Evolutionary conservation across 2,329 filamentous ascomycete species (phyloP), one percentile per base, ranked within the genome.

Genomic region (Verticillium longisporum): DNA sequence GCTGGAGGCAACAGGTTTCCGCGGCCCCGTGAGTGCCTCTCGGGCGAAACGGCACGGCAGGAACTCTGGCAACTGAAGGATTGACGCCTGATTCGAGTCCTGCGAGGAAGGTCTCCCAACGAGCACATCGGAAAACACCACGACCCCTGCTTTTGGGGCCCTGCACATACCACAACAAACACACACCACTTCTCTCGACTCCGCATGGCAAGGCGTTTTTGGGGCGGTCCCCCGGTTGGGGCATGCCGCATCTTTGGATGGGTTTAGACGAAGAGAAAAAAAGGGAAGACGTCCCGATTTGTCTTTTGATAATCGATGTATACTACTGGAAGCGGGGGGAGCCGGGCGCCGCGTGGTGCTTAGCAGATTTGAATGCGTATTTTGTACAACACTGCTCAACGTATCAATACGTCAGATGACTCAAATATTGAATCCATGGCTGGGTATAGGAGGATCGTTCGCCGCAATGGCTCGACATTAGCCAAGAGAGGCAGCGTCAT

Each of bases 121-220:
- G 31, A 26, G 41, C 41, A 53, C 9, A 3, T 3, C 26, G 26
- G 3, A n/a, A 53, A n/a, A 53, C 7, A 13, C 41, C 9, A 32
- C 32, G 54, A 31, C 26, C 26, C 18, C 54, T 26, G 26, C 26
- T 26, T 26, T 26, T 26, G 26, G 32, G 32, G 26, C 11, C 54
- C 26, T 55, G 32, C 54, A 55, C 54, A 55, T 55, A 55, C n/a
- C 18, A 55, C 26, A 26, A 26, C 26, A 26, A 26, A 26, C 54
- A 55, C 54, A 59, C 41, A 58, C 57, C 15, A 64, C 62, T 65
- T 65, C 63, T 64, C 63, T 65, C 62, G 62, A 64, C 63, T 65
- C 63, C 62, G 63, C 63, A 65, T 65, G 63, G 63, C 63, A 65
- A 62, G 63, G 63, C 63, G 63, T 65, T 65, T 26, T 59, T 60